These are phyloP conservation scores for Diutina neorugosa DNA, from an alignment of 1,139 yeast genomes.

Conservation along the genomic window DNA sequence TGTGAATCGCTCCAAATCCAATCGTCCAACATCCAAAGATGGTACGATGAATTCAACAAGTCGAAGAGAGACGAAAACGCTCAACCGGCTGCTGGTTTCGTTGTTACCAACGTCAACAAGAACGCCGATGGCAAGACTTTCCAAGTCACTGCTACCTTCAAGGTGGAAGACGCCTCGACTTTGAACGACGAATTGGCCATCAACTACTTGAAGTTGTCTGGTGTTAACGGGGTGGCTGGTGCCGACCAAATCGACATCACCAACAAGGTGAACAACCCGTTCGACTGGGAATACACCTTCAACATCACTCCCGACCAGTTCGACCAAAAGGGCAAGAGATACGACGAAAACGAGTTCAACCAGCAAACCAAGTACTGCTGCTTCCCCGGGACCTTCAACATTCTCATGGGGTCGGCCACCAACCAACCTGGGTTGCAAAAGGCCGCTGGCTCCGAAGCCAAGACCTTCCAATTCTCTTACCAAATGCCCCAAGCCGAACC, in stretches of 20 bases:
- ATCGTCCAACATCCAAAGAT: background rate
- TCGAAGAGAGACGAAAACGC: background rate
- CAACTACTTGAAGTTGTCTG: background rate
- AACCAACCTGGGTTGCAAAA: background rate
- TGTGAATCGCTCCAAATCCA: background rate
- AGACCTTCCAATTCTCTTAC: background rate
- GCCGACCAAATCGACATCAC: background rate
- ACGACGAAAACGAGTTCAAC: background rate
- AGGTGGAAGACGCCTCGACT: background rate
- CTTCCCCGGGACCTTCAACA: background rate
- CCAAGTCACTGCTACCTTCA: conserved; percentile 2
- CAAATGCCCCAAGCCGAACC: background rate
- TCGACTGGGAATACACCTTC: conserved; percentile 3
- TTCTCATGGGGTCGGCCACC: background rate
- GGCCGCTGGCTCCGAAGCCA: background rate
- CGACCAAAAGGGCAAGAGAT: background rate
- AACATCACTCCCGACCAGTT: background rate
- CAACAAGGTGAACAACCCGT: conserved; percentile 1
- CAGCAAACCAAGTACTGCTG: background rate
- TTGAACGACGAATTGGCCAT: background rate
- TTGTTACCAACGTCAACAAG: conserved; percentile 1
- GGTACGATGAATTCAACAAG: background rate
- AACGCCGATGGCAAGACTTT: conserved; percentile 1
- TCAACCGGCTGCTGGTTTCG: conserved; percentile 3
- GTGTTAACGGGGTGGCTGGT: background rate